Conservation (phyloP, 225 moss, liverwort and hornwort genomes). For the Rhytidiadelphus loreus region DNA sequence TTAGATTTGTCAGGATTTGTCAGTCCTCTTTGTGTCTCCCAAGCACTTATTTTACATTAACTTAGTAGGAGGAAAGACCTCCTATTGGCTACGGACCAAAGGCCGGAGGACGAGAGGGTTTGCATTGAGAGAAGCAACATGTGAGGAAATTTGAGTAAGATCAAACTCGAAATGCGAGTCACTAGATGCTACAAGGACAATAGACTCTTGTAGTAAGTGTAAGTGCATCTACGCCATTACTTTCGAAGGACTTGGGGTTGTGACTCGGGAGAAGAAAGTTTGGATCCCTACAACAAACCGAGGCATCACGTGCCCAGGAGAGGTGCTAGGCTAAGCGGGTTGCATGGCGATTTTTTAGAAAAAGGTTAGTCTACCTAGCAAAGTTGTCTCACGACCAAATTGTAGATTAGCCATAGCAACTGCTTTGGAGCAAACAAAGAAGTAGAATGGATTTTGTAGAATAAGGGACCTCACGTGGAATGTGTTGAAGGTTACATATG, state of each 20-base stretch:
- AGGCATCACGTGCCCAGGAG: fast-evolving
- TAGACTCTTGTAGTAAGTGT: background rate
- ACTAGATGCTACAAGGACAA: background rate
- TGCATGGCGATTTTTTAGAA: fast-evolving
- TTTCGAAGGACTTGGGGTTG: background rate
- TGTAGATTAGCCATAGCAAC: fast-evolving
- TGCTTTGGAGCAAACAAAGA: fast-evolving
- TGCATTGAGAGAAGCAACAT: background rate
- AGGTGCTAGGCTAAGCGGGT: fast-evolving
- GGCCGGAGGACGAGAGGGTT: background rate
- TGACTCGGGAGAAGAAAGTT: fast-evolving
- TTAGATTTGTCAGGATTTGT: background rate
- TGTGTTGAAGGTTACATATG: background rate
- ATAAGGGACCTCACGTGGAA: fast-evolving
- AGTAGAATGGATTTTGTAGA: background rate
- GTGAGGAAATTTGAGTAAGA: background rate
- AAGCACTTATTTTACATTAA: background rate
- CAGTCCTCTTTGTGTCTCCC: background rate
- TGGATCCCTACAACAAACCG: fast-evolving
- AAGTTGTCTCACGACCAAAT: fast-evolving
- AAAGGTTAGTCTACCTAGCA: background rate
- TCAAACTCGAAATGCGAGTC: background rate
- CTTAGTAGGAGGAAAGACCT: background rate
- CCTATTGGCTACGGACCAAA: background rate
- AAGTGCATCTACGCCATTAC: background rate